These are phyloP conservation scores for Laetiporus sulphureus DNA, from an alignment of 1,284 basidiomycete genomes.

Conservation along the genomic window DNA sequence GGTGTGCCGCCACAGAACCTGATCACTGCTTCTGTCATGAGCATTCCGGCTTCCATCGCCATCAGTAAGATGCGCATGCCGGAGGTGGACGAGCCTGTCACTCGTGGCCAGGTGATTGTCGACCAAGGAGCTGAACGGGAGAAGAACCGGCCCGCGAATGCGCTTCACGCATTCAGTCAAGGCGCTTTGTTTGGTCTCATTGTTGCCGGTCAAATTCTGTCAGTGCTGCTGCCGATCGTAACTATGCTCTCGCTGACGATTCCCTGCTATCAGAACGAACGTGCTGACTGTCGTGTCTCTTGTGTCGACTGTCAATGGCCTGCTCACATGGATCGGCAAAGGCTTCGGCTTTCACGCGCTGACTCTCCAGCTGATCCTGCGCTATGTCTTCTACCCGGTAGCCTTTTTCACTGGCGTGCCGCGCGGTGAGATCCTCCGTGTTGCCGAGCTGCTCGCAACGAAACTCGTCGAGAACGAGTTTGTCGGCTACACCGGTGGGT, in stretches of 20 bases:
- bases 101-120: conserved; percentile 73
- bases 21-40: conserved; percentile 90
- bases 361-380: conserved; percentile 79
- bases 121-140: conserved; percentile 63
- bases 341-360: conserved; percentile 81
- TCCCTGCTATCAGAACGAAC: conserved; percentile 44
- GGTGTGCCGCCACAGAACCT: conserved; percentile 82
- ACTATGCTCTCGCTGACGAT: background rate
- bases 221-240: conserved; percentile 20
- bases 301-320: conserved; percentile 76
- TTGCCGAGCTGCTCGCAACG: conserved; percentile 77
- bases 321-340: conserved; percentile 84
- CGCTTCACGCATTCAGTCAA: conserved; percentile 83
- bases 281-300: conserved; percentile 78
- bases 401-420: conserved; percentile 82
- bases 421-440: conserved; percentile 61
- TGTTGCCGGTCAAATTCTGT: conserved; percentile 83
- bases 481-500: conserved; percentile 59
- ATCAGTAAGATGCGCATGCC: conserved; percentile 85
- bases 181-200: conserved; percentile 83
- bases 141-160: conserved; percentile 58
- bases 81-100: conserved; percentile 80
- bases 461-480: conserved; percentile 90
- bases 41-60: conserved; percentile 88
- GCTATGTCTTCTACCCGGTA: conserved; percentile 85